These are phyloP conservation scores for Sphaerulina vaccinii DNA, from an alignment of 2,329 filamentous ascomycete genomes.

Conservation along the genomic window DNA sequence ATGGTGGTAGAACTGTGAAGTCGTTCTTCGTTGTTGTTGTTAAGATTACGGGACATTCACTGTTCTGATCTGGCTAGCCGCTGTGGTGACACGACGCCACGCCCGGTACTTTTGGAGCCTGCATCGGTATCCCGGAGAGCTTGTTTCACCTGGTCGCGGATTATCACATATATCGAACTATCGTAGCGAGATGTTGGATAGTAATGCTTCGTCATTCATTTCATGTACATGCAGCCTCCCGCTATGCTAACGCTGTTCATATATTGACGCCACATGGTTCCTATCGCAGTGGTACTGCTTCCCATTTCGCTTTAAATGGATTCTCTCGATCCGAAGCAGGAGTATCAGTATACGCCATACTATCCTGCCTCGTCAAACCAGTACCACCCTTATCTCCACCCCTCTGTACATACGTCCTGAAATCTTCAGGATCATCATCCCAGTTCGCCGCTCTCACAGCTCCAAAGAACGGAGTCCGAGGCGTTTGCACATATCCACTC, in stretches of 20 bases:
- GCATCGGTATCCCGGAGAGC: no score
- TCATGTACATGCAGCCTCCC: not conserved
- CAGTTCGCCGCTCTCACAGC: slow-evolving; percentile 2
- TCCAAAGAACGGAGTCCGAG: slow-evolving; percentile 23
- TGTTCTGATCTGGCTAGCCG: no score
- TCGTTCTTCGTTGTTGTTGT: no score
- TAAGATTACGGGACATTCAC: no score
- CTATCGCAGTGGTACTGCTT: slow-evolving; percentile 21
- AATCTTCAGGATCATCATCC: slow-evolving; percentile 19
- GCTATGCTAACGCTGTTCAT: not conserved
- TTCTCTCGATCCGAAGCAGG: slow-evolving; percentile 23
- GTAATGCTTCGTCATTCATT: no score
- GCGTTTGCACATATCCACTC: slow-evolving; percentile 24
- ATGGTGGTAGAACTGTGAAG: no score
- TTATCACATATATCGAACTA: no score
- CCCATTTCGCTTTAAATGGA: slow-evolving; percentile 26
- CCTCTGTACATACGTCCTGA: slow-evolving; percentile 15
- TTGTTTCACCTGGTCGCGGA: no score
- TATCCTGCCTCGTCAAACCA: slow-evolving; percentile 2
- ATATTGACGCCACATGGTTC: not conserved
- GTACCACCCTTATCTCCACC: slow-evolving; percentile 8
- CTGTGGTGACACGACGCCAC: no score
- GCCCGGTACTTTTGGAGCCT: no score
- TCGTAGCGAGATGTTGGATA: no score
- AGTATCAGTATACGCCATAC: slow-evolving; percentile 27